Conservation (phyloP, 192 early-diverging fungal genomes). For the Backusella tuberculispora region DNA sequence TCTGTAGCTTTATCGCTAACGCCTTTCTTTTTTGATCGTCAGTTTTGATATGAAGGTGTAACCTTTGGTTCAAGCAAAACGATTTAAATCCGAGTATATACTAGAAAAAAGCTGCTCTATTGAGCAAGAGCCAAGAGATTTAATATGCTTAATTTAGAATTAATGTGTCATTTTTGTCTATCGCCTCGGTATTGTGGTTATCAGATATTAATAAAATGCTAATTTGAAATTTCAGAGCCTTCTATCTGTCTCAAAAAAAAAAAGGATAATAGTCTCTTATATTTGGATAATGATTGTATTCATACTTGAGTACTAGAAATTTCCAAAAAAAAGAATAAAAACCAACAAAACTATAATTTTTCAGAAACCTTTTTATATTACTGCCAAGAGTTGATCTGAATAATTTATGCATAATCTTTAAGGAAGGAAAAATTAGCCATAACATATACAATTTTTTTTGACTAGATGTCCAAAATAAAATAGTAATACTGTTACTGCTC, state of each 20-base stretch:
- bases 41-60: too few relatives aligned
- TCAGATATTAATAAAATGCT: neutral
- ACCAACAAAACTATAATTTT: neutral
- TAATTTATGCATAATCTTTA: neutral
- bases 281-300: neutral
- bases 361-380: neutral
- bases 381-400: neutral
- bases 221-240: neutral
- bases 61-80: too few relatives aligned
- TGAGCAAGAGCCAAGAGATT: neutral
- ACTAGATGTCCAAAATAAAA: neutral
- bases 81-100: neutral
- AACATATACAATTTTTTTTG: neutral
- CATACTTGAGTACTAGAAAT: neutral
- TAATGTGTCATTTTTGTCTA: neutral
- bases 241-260: neutral
- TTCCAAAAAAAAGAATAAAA: neutral
- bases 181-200: neutral
- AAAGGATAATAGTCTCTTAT: neutral
- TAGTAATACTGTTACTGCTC: neutral
- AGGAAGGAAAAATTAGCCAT: neutral
- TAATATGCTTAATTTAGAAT: neutral
- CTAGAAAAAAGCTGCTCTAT: neutral
- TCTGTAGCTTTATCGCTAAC: too few relatives aligned
- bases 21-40: too few relatives aligned